A percentile compares a stretch with the other conserved stretches of the same genome.
phyloP scores from a whole-genome alignment of 345 rosid genomes.

The Raphanus raphanistrum region DNA sequence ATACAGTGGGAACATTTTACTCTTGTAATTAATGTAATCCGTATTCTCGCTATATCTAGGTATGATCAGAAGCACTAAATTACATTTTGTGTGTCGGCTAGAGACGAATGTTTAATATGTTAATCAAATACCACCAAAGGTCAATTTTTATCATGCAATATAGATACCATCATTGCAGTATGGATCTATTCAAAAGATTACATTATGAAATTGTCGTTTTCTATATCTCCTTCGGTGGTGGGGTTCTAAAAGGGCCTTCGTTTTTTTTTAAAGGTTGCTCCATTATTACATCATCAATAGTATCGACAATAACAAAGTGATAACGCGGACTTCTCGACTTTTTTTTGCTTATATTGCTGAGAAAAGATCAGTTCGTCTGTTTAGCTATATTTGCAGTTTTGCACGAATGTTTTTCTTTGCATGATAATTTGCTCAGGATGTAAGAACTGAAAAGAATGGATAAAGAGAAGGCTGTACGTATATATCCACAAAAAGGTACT shows the following conservation, averaged over 20 bases:
- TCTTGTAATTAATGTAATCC: not conserved
- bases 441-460: not conserved
- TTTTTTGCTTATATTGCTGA: not conserved
- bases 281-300: conserved; percentile 23
- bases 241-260: conserved; percentile 17
- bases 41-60: not conserved
- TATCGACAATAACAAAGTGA: conserved; percentile 26
- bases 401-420: conserved; percentile 1
- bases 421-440: not conserved
- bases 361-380: not conserved
- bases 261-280: conserved; percentile 15
- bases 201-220: conserved; percentile 23
- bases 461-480: not conserved
- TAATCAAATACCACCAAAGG: conserved; percentile 13
- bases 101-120: conserved; percentile 1
- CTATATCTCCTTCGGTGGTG: conserved; percentile 28
- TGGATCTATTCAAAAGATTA: conserved; percentile 17
- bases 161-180: conserved; percentile 16
- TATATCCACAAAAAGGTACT: conserved; percentile 6
- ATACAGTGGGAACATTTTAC: not conserved
- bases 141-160: conserved; percentile 5
- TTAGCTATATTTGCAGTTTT: not conserved
- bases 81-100: conserved; percentile 21
- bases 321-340: conserved; percentile 9
- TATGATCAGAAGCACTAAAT: not conserved